Evolutionary conservation across 2,329 filamentous ascomycete species (phyloP).

Genomic region (Ophiostoma triangulosporum): DNA sequence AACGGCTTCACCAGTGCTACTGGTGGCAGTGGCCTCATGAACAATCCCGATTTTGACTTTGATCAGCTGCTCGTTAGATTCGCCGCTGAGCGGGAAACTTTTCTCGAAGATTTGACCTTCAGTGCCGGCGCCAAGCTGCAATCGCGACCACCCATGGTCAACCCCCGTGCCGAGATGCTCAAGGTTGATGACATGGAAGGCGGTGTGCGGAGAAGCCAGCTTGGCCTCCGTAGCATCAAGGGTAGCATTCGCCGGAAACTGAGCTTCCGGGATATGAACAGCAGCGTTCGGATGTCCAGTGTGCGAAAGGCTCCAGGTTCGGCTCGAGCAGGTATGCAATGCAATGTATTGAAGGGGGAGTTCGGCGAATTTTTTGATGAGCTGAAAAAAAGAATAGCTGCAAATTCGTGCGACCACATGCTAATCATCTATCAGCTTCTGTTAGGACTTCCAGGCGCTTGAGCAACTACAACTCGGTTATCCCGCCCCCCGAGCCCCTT

Average conservation of each 20-base stretch:
- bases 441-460: conserved; percentile 72
- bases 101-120: conserved; percentile 83
- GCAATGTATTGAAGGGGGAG: background rate
- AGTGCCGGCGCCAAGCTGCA: conserved; percentile 69
- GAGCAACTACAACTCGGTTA: conserved; percentile 97
- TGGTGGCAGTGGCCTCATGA: conserved; percentile 18
- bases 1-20: conserved; percentile 19
- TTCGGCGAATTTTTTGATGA: background rate
- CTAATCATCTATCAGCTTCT: conserved; percentile 31
- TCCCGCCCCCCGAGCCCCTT: conserved; percentile 82
- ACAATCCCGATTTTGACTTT: conserved; percentile 64
- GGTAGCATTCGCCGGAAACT: conserved; percentile 87
- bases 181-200: conserved; percentile 52
- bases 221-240: conserved; percentile 43
- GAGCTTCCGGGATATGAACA: conserved; percentile 90
- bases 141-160: conserved; percentile 56
- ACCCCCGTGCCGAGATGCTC: conserved; percentile 70
- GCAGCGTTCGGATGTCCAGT: conserved; percentile 22
- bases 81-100: conserved; percentile 84
- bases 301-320: conserved; percentile 72
- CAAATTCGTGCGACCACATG: conserved; percentile 6
- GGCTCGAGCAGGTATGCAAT: conserved; percentile 59
- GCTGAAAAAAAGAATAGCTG: background rate
- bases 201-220: conserved; percentile 39
- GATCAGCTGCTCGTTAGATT: conserved; percentile 90